These are phyloP conservation scores for Narthecium ossifragum DNA, from an alignment of 106 monocot genomes.

Conservation along the genomic window DNA sequence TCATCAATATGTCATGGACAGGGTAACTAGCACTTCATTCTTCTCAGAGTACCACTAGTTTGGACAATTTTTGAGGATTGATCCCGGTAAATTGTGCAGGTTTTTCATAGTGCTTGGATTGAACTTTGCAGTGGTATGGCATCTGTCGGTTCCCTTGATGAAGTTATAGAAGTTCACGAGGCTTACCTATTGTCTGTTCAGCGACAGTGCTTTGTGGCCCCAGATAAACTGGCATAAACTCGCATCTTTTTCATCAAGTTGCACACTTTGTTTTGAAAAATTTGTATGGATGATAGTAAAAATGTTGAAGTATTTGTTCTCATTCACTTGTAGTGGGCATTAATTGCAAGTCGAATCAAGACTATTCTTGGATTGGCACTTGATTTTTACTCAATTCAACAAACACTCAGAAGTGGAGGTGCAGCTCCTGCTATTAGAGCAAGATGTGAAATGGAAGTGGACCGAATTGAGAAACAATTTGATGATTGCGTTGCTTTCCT, in stretches of 20 bases:
- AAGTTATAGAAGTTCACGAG: constrained; percentile 91
- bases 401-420: constrained; percentile 63
- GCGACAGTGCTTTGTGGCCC: constrained; percentile 90
- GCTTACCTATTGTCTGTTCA: constrained; percentile 84
- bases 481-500: constrained; percentile 92
- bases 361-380: constrained; percentile 78
- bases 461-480: constrained; percentile 87
- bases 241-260: too few species aligned
- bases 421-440: constrained; percentile 66
- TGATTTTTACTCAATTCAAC: constrained; percentile 74
- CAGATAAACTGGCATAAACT: constrained; percentile 77
- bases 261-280: too few species aligned
- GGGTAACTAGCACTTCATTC: constrained; percentile 29
- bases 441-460: constrained; percentile 86
- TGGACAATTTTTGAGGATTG: not conserved
- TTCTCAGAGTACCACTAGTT: not conserved
- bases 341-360: constrained; percentile 87
- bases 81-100: constrained; percentile 34
- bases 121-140: constrained; percentile 87
- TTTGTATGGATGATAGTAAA: too few species aligned
- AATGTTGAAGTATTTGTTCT: too few species aligned
- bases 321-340: constrained; percentile 59
- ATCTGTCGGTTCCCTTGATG: constrained; percentile 78
- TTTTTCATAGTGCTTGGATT: constrained; percentile 88
- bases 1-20: constrained; percentile 98